Percentiles rank a stretch among this genome's conserved stretches.
Conservation (phyloP, 768 basidiomycete genomes). For the Dacryopinax primogenitus region DNA sequence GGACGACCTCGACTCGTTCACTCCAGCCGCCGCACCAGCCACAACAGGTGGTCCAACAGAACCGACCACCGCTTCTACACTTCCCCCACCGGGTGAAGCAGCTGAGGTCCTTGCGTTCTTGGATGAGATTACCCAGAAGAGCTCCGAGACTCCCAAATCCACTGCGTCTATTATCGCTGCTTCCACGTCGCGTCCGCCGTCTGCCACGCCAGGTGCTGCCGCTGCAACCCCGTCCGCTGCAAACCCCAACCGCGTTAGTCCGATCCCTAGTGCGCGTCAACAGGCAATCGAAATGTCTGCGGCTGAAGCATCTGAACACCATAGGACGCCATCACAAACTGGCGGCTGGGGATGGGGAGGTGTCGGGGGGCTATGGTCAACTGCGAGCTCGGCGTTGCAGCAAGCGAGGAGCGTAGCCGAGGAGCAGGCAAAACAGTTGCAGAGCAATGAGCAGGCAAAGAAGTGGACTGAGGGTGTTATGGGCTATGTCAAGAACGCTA, state of each 20-base stretch:
- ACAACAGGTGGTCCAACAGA: constrained; percentile 14
- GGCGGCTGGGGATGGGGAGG: constrained; percentile 60
- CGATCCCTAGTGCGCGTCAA: constrained; percentile 3
- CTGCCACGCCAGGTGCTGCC: constrained; percentile 18
- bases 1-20: constrained; percentile 80
- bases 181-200: constrained; percentile 32
- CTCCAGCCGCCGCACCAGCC: constrained; percentile 11
- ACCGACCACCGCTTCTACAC: constrained; percentile 8
- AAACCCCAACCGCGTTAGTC: not conserved
- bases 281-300: constrained; percentile 17
- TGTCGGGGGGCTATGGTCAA: constrained; percentile 58
- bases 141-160: constrained; percentile 57
- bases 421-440: constrained; percentile 80
- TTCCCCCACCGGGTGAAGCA: constrained; percentile 45
- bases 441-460: constrained; percentile 65
- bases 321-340: constrained; percentile 23
- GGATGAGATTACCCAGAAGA: constrained; percentile 89
- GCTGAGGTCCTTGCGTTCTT: constrained; percentile 84
- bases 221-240: not conserved
- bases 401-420: constrained; percentile 82
- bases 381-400: constrained; percentile 72
- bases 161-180: constrained; percentile 23
- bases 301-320: constrained; percentile 18
- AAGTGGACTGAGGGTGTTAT: constrained; percentile 80
- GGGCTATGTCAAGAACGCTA: constrained; percentile 76